These are phyloP conservation scores for Botrytis porri DNA, from an alignment of 2,329 filamentous ascomycete genomes.

Conservation along the genomic window DNA sequence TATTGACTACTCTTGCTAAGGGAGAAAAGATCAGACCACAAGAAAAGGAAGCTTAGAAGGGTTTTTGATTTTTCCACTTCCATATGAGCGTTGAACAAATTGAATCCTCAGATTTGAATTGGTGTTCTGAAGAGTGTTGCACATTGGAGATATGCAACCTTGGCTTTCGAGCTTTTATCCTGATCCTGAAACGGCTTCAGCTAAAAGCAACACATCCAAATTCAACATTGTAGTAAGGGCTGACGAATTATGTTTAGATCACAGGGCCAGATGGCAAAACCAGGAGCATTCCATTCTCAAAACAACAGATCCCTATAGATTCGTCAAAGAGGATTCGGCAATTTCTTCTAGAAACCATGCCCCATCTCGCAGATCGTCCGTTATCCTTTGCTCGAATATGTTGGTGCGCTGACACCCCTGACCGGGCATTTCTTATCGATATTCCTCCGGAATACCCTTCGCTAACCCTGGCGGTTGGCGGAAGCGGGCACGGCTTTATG, in stretches of 20 bases:
- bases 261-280: conserved; percentile 12
- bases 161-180: background rate
- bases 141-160: background rate
- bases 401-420: conserved; percentile 56
- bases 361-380: conserved; percentile 48
- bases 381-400: conserved; percentile 52
- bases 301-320: conserved; percentile 45
- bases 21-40: background rate
- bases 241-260: background rate
- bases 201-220: background rate
- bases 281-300: conserved; percentile 27
- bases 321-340: conserved; percentile 47
- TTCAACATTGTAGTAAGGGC: background rate
- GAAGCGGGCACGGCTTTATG: conserved; percentile 52
- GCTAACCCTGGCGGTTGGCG: conserved; percentile 49
- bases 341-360: conserved; percentile 52
- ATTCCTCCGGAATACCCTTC: conserved; percentile 45
- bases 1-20: background rate
- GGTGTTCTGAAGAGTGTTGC: background rate
- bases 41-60: background rate
- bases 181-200: background rate
- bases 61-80: background rate
- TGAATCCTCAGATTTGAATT: background rate
- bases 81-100: background rate
- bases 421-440: conserved; percentile 52